These are phyloP conservation scores for Irpex sp. DNA, from an alignment of 1,284 basidiomycete genomes.

Conservation along the genomic window DNA sequence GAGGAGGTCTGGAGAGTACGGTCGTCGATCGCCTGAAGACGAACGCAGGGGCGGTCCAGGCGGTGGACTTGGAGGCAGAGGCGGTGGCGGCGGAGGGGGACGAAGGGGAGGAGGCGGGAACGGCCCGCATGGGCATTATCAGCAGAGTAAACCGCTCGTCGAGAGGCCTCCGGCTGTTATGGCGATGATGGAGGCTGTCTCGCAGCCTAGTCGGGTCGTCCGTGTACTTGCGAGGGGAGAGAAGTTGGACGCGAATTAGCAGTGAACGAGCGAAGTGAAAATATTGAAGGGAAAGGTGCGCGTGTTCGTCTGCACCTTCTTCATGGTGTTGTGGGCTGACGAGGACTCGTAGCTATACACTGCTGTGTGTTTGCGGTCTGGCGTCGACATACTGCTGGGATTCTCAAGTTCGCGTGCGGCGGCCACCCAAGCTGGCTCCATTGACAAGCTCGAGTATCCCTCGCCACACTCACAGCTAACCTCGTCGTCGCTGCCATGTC, in stretches of 20 bases:
- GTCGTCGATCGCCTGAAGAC: constrained; percentile 21
- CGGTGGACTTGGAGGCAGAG: not conserved
- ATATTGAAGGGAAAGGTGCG: not conserved
- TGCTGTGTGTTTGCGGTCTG: too few species aligned
- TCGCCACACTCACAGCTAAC: too few species aligned
- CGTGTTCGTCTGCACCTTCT: too few species aligned
- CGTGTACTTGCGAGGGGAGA: constrained; percentile 76
- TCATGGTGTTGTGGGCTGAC: too few species aligned
- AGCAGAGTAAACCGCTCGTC: constrained; percentile 42
- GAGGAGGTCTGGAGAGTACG: constrained; percentile 17
- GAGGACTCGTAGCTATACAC: too few species aligned
- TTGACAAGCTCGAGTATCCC: too few species aligned
- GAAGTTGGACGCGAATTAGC: constrained; percentile 55
- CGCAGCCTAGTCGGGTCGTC: constrained; percentile 67
- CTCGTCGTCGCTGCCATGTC: too few species aligned
- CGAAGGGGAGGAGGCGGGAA: constrained; percentile 15
- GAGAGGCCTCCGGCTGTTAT: constrained; percentile 69
- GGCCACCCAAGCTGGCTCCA: too few species aligned
- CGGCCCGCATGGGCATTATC: constrained; percentile 2
- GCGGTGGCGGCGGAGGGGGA: constrained; percentile 31
- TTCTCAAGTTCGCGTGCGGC: too few species aligned
- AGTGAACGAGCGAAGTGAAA: not conserved
- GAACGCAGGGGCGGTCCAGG: constrained; percentile 19
- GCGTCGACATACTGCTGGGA: too few species aligned
- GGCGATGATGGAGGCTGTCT: constrained; percentile 72